Evolutionary conservation across 2,329 filamentous ascomycete species (phyloP).

Genomic region (Xylariaceae sp.): DNA sequence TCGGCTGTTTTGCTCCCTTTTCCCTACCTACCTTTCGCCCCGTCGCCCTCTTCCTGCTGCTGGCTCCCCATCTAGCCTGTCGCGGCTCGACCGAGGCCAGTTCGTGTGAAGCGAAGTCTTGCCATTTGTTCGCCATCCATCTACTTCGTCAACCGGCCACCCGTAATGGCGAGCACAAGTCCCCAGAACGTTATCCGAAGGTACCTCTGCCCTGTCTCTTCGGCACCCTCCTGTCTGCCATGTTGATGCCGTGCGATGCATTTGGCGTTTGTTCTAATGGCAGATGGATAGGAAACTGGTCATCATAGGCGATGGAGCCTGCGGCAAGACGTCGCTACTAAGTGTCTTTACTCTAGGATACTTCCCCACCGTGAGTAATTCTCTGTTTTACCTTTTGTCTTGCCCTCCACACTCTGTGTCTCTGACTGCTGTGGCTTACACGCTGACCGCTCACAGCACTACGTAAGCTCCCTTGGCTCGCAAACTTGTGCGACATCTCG

Average conservation of each 20-base stretch:
- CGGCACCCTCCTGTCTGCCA: background rate
- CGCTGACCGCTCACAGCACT: conserved; percentile 49
- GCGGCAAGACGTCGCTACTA: conserved; percentile 94
- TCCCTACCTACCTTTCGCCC: no score
- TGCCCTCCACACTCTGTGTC: conserved; percentile 3
- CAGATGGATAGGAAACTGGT: conserved; percentile 30
- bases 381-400: conserved; percentile 1
- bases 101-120: no score
- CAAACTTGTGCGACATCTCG: conserved; percentile 8
- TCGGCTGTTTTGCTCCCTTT: no score
- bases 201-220: conserved; percentile 26
- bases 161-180: conserved; percentile 33
- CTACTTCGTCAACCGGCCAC: conserved; percentile 6
- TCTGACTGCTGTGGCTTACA: conserved; percentile 9
- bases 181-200: conserved; percentile 45
- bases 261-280: conserved; percentile 18
- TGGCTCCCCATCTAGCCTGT: no score
- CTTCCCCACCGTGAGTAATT: conserved; percentile 82
- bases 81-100: no score
- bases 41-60: no score
- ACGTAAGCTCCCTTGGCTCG: conserved; percentile 41
- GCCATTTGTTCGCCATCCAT: no score
- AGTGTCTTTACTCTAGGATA: conserved; percentile 98
- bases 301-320: conserved; percentile 64
- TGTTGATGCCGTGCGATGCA: background rate